phyloP scores from a whole-genome alignment of 306 rosid genomes.

The Abrus pulchellus region DNA sequence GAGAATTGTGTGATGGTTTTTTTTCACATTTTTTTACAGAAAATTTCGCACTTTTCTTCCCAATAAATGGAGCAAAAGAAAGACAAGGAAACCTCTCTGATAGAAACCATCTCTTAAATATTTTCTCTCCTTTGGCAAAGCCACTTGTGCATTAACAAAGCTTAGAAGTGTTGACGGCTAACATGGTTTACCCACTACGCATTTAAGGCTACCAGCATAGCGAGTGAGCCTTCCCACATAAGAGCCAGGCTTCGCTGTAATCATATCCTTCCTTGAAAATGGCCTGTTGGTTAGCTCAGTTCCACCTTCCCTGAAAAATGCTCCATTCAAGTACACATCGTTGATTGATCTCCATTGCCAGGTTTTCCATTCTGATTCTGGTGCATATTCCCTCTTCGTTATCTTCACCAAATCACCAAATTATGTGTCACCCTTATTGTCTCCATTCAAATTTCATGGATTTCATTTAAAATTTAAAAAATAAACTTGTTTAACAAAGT shows the following conservation, averaged over 20 bases:
- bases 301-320: conserved; percentile 67
- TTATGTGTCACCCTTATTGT: neutral
- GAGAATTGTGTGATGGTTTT: neutral
- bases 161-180: conserved; percentile 1
- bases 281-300: conserved; percentile 12
- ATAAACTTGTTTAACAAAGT: neutral
- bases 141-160: neutral
- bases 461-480: neutral
- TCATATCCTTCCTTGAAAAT: conserved; percentile 54
- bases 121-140: neutral
- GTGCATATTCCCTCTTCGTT: conserved; percentile 68
- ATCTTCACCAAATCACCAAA: conserved; percentile 58
- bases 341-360: conserved; percentile 92
- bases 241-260: conserved; percentile 61
- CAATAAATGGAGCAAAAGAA: neutral
- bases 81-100: neutral
- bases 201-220: conserved; percentile 58
- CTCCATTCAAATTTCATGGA: conserved; percentile 14
- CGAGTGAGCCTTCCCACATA: conserved; percentile 62
- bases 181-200: conserved; percentile 64
- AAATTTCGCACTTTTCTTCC: neutral
- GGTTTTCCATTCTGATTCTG: conserved; percentile 51
- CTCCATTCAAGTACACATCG: conserved; percentile 75
- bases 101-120: too few relatives aligned
- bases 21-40: too few relatives aligned